Conservation (phyloP, 768 basidiomycete species). For the Hericium erinaceus region DNA sequence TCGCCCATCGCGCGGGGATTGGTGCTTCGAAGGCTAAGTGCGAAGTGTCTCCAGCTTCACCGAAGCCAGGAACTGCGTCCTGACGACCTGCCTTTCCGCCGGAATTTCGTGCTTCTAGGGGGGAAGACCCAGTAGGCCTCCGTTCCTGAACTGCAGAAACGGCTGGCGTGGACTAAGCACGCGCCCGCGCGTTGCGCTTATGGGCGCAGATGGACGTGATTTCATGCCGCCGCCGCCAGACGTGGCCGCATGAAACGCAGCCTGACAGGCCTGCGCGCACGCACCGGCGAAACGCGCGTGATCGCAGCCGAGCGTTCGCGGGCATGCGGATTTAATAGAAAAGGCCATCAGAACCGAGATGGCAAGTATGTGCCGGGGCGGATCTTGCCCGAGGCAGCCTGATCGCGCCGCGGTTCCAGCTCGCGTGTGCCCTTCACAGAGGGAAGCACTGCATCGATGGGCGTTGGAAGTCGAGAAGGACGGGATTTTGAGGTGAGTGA, state of each 20-base stretch:
- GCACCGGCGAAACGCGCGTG: not conserved
- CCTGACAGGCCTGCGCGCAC: too few relatives aligned
- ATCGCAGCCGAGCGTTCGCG: not conserved
- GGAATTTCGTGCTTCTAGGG: too few relatives aligned
- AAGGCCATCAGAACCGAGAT: not conserved
- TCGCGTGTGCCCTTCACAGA: not conserved
- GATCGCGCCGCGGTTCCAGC: not conserved
- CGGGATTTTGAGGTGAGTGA: not conserved
- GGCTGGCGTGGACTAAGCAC: too few relatives aligned
- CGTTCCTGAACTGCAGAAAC: too few relatives aligned
- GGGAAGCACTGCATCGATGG: not conserved
- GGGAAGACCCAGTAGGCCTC: too few relatives aligned
- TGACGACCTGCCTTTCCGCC: too few relatives aligned
- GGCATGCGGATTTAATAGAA: conserved; percentile 1
- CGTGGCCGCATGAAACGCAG: too few relatives aligned
- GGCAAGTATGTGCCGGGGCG: not conserved
- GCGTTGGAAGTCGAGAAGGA: not conserved
- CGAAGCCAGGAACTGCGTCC: not conserved
- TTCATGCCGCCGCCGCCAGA: too few relatives aligned
- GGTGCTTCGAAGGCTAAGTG: not conserved
- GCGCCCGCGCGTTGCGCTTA: too few relatives aligned
- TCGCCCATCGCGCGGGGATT: not conserved
- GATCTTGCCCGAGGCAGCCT: not conserved
- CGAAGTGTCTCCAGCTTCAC: not conserved
- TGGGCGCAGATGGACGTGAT: too few relatives aligned